phyloP scores from a whole-genome alignment of 192 early-diverging fungal species.

The Mortierella antarctica region DNA sequence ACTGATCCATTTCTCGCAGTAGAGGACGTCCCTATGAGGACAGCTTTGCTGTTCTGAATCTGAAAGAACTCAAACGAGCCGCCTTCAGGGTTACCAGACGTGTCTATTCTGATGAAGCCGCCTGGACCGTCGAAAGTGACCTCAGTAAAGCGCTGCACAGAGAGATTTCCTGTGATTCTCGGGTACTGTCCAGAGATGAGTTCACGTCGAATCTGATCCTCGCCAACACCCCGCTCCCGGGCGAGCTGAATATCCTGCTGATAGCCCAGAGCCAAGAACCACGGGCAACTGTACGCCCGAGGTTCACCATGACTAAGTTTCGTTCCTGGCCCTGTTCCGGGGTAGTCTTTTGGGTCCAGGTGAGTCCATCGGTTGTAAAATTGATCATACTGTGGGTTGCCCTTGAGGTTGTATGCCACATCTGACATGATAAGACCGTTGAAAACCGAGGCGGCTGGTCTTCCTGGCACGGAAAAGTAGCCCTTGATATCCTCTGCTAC shows the following conservation, averaged over 20 bases:
- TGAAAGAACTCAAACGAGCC: neutral
- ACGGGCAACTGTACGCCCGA: neutral
- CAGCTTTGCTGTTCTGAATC: neutral
- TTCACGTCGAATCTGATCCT: neutral
- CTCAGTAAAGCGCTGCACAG: neutral
- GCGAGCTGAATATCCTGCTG: slow-evolving; percentile 4
- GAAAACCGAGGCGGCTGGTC: neutral
- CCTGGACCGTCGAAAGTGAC: slow-evolving; percentile 7
- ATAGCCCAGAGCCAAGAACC: slow-evolving; percentile 10
- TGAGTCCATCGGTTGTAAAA: slow-evolving; percentile 7
- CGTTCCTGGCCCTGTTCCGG: neutral
- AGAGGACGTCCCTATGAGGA: neutral
- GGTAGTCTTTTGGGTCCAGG: slow-evolving; percentile 9
- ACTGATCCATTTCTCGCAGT: neutral
- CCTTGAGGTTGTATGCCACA: neutral
- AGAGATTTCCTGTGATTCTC: slow-evolving; percentile 6
- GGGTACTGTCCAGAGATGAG: neutral
- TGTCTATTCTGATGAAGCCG: neutral
- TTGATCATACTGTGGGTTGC: neutral
- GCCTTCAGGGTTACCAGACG: neutral
- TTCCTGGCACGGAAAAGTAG: neutral
- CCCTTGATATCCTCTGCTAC: neutral
- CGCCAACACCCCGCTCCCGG: neutral
- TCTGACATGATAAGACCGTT: slow-evolving; percentile 10
- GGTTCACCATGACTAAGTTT: slow-evolving; percentile 1